These are phyloP conservation scores for Wickerhamiella domercqiae DNA, from an alignment of 805 yeast species.

Conservation along the genomic window DNA sequence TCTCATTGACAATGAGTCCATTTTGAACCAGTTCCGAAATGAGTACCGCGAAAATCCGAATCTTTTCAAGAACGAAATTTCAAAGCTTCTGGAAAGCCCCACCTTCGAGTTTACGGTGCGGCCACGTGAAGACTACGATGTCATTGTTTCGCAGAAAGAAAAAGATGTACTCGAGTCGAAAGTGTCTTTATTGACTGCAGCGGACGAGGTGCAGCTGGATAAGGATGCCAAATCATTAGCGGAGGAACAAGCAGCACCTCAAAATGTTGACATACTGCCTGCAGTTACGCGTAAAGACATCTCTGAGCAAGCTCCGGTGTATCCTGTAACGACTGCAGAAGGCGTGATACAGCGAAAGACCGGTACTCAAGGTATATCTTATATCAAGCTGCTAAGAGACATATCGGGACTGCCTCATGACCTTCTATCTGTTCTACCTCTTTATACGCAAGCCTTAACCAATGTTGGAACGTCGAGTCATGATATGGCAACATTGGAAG, in stretches of 20 bases:
- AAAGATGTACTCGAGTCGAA: conserved; percentile 31
- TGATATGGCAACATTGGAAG: conserved; percentile 63
- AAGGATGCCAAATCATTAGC: conserved; percentile 46
- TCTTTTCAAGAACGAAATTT: conserved; percentile 46
- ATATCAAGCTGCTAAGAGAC: conserved; percentile 52
- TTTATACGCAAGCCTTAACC: conserved; percentile 66
- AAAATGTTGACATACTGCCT: conserved; percentile 69
- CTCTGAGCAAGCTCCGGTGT: conserved; percentile 34
- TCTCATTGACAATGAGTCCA: conserved; percentile 46
- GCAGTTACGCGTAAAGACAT: conserved; percentile 63
- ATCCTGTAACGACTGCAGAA: conserved; percentile 15
- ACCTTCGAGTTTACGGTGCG: conserved; percentile 60
- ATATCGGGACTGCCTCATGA: conserved; percentile 44
- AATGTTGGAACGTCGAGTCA: conserved; percentile 68
- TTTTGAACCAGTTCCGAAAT: conserved; percentile 41
- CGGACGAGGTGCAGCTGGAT: conserved; percentile 42
- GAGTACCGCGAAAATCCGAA: conserved; percentile 42
- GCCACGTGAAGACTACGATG: conserved; percentile 47
- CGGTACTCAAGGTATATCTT: conserved; percentile 46
- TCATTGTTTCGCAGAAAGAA: conserved; percentile 41
- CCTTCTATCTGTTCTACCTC: conserved; percentile 52
- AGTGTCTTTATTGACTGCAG: conserved; percentile 31
- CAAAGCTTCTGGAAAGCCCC: conserved; percentile 38
- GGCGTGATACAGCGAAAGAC: conserved; percentile 22
- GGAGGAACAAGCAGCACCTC: conserved; percentile 48